Conservation (phyloP, 1,284 basidiomycete genomes). For the Phlebopus sp. region DNA sequence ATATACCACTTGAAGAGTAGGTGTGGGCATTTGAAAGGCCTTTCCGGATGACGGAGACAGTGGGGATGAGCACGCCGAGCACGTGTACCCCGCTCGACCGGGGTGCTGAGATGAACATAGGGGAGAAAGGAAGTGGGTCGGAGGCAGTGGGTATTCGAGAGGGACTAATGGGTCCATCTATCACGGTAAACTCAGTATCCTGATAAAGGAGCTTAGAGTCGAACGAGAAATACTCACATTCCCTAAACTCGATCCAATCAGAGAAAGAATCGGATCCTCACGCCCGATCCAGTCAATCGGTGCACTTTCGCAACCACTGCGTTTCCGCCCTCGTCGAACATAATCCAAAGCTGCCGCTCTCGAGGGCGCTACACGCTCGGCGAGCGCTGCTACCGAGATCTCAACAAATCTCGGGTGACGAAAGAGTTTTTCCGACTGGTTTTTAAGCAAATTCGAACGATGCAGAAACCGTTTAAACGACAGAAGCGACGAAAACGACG, state of each 20-base stretch:
- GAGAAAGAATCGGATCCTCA: neutral
- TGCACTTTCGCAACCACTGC: neutral
- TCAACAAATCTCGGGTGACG: constrained; percentile 49
- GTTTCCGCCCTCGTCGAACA: neutral
- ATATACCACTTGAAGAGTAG: constrained; percentile 4
- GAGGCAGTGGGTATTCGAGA: constrained; percentile 8
- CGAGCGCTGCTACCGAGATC: constrained; percentile 33
- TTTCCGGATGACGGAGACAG: neutral
- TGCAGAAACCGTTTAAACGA: constrained; percentile 44
- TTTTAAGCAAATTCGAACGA: constrained; percentile 39
- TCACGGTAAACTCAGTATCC: neutral
- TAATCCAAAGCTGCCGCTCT: constrained; percentile 21
- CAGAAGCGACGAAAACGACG: constrained; percentile 40
- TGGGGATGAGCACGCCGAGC: neutral
- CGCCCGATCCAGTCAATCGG: neutral
- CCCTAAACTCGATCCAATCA: constrained; percentile 7
- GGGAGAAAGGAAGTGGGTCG: constrained; percentile 6
- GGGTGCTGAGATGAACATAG: constrained; percentile 1
- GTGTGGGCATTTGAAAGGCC: neutral
- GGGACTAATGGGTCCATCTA: constrained; percentile 8
- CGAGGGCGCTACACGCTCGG: constrained; percentile 25
- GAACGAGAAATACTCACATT: constrained; percentile 5
- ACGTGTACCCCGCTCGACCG: constrained; percentile 6
- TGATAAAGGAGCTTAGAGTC: neutral
- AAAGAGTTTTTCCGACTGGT: constrained; percentile 33